Evolutionary conservation across 1,284 basidiomycete genomes (phyloP).

Genomic region (Ceratobasidium sp.): DNA sequence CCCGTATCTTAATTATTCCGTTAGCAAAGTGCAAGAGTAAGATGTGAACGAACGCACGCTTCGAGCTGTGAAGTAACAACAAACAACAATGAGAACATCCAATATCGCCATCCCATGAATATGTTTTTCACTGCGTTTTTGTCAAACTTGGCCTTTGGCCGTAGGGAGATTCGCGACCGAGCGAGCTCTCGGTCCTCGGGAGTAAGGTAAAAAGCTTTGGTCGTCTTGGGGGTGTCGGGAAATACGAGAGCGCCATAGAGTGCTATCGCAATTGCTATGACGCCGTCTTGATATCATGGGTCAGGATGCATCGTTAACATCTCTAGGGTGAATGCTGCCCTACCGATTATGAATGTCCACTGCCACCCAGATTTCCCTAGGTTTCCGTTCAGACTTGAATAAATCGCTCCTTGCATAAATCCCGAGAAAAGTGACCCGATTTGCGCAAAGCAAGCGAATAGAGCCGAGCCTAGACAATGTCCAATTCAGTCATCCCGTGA

Average conservation of each 20-base stretch:
- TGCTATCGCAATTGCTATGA: constrained; percentile 79
- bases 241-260: constrained; percentile 80
- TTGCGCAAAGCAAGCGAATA: constrained; percentile 41
- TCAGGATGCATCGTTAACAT: no score
- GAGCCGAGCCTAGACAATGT: constrained; percentile 6
- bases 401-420: constrained; percentile 42
- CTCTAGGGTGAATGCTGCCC: not conserved
- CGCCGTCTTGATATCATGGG: no score
- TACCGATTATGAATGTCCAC: constrained; percentile 44
- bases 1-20: not conserved
- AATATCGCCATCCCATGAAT: constrained; percentile 37
- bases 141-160: constrained; percentile 22
- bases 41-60: constrained; percentile 5
- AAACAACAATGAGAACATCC: constrained; percentile 43
- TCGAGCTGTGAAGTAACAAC: constrained; percentile 34
- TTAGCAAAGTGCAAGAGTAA: not conserved
- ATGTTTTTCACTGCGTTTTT: constrained; percentile 13
- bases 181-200: constrained; percentile 38
- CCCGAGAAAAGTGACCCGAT: constrained; percentile 38
- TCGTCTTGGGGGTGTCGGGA: constrained; percentile 76
- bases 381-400: constrained; percentile 32
- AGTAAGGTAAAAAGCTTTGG: constrained; percentile 75
- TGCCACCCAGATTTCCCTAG: constrained; percentile 39
- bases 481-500: not conserved
- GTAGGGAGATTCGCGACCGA: not conserved